Base-by-base conservation (phyloP, 805 yeast genomes). In the Wickerhamiella australiensis region DNA sequence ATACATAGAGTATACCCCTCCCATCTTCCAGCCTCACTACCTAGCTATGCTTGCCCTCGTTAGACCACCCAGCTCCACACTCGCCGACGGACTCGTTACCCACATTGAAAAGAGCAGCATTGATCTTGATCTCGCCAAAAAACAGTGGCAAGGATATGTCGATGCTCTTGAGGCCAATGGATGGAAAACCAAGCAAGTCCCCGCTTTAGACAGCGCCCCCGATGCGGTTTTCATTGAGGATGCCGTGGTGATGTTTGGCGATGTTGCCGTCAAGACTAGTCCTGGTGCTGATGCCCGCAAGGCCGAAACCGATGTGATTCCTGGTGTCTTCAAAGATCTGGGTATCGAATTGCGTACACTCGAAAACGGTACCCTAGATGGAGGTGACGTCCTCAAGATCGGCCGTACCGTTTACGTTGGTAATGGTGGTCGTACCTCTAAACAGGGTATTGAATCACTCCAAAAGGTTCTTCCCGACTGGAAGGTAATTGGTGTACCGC, bases 141-240 rank as follows among this genome's bases (percentile, higher is more conserved):
- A 45, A 18, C 48, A 45, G 18, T 45, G 48, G 48, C 33, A 45
- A 12, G 48, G 48, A 2, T 45, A 45, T 23, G 48, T 45, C 3
- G 42, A 18, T 11, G 48, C 48, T 17, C 48, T 45, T 18, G 48
- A 45, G 36, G 42, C 42, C 5, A 45, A 45, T 21, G 42, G 42
- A 8, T 45, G 48, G 48, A 38, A 40, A 3, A 45, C 48, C 12
- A 25, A 45, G 18, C 18, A 35, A 26, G 42, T 45, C 11, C 41
- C 38, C 3, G 18, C 41, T 12, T 26, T 45, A 8, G 42, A 45
- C 18, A 22, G 42, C 22, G 48, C 48, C 15, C 42, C 48, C 2
- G 48, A 45, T 36, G 48, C 48, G 12, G 48, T 45, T 22, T 45
- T 45, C 27, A 45, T 45, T 21, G 48, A 45, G 35, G 48, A 45